phyloP scores from a whole-genome alignment of 1,284 basidiomycete species.

The Leccinum pseudoinsigne region DNA sequence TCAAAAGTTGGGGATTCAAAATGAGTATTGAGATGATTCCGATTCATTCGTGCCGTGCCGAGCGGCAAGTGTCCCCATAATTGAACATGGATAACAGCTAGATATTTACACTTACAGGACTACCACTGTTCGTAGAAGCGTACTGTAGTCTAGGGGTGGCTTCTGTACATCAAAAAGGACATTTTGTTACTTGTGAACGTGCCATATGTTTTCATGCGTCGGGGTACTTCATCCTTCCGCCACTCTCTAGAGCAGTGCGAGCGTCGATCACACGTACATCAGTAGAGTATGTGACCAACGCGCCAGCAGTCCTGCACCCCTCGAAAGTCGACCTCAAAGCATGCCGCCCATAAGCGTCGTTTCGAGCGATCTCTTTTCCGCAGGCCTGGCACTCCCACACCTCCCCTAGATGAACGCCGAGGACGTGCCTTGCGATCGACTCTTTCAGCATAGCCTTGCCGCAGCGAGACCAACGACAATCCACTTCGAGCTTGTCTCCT shows the following conservation, averaged over 20 bases:
- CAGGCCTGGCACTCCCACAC: slow-evolving; percentile 17
- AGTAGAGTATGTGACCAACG: slow-evolving; percentile 14
- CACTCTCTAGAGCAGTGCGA: slow-evolving; percentile 12
- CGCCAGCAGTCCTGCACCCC: slow-evolving; percentile 9
- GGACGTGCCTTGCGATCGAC: slow-evolving; percentile 19
- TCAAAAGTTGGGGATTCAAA: too few relatives aligned
- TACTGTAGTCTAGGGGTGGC: too few relatives aligned
- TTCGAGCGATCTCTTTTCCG: slow-evolving; percentile 3
- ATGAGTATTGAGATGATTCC: too few relatives aligned
- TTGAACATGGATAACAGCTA: too few relatives aligned
- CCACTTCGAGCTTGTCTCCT: slow-evolving; percentile 10
- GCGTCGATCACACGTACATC: slow-evolving; percentile 5
- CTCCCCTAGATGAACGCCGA: slow-evolving; percentile 16
- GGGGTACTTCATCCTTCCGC: slow-evolving; percentile 1
- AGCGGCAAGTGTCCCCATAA: too few relatives aligned
- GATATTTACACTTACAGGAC: too few relatives aligned
- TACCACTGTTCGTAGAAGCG: too few relatives aligned
- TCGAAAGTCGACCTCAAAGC: background rate
- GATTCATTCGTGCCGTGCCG: too few relatives aligned
- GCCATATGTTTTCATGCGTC: background rate
- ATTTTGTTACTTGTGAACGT: too few relatives aligned
- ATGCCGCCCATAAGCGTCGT: slow-evolving; percentile 15
- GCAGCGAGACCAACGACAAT: slow-evolving; percentile 18
- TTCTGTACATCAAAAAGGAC: too few relatives aligned
- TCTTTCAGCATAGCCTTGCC: slow-evolving; percentile 18